Conservation (phyloP, 1,284 basidiomycete genomes). For the Trichosporon ovoides region DNA sequence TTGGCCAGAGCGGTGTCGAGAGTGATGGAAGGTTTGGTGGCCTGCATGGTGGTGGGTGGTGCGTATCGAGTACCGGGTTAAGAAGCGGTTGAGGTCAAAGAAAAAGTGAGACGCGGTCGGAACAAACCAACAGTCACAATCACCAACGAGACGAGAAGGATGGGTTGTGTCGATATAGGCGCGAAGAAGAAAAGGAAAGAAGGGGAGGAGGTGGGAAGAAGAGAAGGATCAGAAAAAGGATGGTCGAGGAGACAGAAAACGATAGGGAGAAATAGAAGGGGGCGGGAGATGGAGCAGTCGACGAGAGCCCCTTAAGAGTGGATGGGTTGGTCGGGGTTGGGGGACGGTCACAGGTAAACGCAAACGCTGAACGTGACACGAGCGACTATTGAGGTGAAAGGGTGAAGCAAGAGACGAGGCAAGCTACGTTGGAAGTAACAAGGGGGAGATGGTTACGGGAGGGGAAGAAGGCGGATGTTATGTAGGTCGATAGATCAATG, state of each 20-base stretch:
- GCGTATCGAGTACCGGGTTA: background rate
- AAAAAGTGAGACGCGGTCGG: no score
- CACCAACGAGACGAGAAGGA: background rate
- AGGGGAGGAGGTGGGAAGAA: background rate
- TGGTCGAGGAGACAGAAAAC: background rate
- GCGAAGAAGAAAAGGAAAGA: background rate
- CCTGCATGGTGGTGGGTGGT: slow-evolving; percentile 7
- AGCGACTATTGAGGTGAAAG: background rate
- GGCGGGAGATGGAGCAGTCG: background rate
- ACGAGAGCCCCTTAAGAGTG: background rate
- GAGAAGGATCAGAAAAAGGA: background rate
- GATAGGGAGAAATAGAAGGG: background rate
- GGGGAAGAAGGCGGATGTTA: slow-evolving; percentile 5
- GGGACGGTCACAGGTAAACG: background rate
- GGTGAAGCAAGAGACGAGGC: background rate
- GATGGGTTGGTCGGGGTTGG: background rate
- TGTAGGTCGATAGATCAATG: slow-evolving; percentile 6
- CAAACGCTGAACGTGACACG: background rate
- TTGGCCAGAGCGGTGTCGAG: slow-evolving; percentile 8
- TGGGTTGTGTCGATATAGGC: background rate
- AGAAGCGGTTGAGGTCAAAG: background rate
- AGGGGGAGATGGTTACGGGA: slow-evolving; percentile 4
- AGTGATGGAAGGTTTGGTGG: slow-evolving; percentile 11
- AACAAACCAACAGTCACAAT: background rate
- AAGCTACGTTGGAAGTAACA: slow-evolving; percentile 4